These are phyloP conservation scores for Ormosia emarginata DNA, from an alignment of 306 rosid genomes.

Conservation along the genomic window DNA sequence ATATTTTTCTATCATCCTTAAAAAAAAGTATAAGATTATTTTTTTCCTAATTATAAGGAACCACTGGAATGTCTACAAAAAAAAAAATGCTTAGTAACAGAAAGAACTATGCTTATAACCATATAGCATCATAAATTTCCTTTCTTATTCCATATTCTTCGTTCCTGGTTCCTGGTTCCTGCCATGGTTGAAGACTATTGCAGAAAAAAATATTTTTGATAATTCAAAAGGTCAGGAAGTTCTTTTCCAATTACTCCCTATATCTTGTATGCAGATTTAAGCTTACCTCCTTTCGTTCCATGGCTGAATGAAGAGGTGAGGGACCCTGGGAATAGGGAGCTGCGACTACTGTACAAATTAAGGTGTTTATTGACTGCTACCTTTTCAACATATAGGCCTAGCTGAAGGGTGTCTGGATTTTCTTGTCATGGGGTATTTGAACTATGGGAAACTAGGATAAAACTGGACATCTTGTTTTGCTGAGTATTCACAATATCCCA, in stretches of 20 bases:
- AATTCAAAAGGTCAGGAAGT: not conserved
- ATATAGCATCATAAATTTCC: not conserved
- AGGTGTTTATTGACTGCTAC: not conserved
- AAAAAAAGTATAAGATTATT: no score
- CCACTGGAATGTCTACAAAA: not conserved
- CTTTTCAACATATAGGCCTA: not conserved
- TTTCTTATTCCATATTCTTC: not conserved
- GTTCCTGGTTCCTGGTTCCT: not conserved
- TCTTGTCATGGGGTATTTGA: conserved; percentile 13
- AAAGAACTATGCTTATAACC: not conserved
- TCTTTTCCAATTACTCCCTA: not conserved
- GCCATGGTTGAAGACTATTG: not conserved
- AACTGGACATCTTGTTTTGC: not conserved
- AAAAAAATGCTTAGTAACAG: not conserved
- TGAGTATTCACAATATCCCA: not conserved
- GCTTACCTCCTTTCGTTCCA: conserved; percentile 40
- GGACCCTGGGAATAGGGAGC: not conserved
- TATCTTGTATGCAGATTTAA: not conserved
- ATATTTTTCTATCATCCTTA: no score
- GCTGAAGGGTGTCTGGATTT: not conserved
- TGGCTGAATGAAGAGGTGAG: conserved; percentile 31
- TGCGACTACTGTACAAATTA: not conserved
- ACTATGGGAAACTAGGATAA: not conserved
- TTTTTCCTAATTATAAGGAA: no score
- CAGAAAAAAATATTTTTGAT: not conserved